Conservation (phyloP, 176 grass and related monocot genomes). For the Ampelocalamus luodianensis region DNA sequence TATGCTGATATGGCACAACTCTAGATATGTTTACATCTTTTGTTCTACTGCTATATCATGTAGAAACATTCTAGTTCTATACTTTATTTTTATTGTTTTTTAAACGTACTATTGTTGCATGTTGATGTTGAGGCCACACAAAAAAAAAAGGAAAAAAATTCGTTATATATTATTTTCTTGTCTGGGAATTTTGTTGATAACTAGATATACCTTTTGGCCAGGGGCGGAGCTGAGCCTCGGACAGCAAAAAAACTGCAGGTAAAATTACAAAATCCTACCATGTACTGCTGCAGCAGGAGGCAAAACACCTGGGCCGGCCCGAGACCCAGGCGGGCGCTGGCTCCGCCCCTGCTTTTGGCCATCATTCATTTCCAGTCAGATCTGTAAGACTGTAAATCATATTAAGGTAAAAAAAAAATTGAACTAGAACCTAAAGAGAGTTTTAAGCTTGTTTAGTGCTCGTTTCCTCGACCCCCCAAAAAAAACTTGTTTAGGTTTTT, state of each 20-base stretch:
- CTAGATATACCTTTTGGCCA: not conserved
- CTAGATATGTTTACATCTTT: not conserved
- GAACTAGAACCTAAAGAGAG: not conserved
- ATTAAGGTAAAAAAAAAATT: not conserved
- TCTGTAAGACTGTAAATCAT: not conserved
- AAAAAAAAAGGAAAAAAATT: not conserved
- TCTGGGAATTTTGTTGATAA: constrained; percentile 1
- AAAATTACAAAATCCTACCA: too few relatives aligned
- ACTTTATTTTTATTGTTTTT: not conserved
- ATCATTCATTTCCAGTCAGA: not conserved
- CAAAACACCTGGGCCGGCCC: too few relatives aligned
- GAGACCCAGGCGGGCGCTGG: too few relatives aligned
- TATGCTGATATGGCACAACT: not conserved
- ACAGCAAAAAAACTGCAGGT: too few relatives aligned
- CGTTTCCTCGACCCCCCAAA: not conserved
- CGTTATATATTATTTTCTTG: not conserved
- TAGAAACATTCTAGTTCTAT: not conserved
- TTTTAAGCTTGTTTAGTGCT: not conserved
- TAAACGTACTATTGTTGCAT: not conserved
- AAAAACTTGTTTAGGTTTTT: not conserved
- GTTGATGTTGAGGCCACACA: not conserved
- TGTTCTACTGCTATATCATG: not conserved
- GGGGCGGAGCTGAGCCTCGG: too few relatives aligned
- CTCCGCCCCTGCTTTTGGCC: too few relatives aligned
- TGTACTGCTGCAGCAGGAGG: too few relatives aligned